phyloP scores from a whole-genome alignment of 148 eudicot species.

The Fagopyrum tataricum region DNA sequence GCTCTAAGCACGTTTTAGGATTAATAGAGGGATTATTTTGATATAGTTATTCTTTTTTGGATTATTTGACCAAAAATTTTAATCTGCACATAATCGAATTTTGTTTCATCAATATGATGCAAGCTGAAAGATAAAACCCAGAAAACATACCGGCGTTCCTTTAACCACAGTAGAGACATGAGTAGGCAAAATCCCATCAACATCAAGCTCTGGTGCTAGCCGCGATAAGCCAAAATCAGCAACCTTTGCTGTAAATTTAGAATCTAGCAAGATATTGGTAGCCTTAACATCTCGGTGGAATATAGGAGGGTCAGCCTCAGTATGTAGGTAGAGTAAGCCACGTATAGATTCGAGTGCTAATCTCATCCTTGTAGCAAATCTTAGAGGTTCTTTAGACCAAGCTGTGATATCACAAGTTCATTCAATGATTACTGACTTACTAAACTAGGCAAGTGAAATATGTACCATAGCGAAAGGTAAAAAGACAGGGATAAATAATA shows the following conservation, averaged over 20 bases:
- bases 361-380: slow-evolving; percentile 46
- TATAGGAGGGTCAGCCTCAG: slow-evolving; percentile 87
- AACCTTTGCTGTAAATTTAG: slow-evolving; percentile 59
- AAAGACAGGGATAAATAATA: neutral
- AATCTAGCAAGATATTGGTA: slow-evolving; percentile 69
- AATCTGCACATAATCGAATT: no score
- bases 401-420: slow-evolving; percentile 27
- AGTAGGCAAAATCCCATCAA: slow-evolving; percentile 47
- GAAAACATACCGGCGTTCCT: slow-evolving; percentile 69
- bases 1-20: no score
- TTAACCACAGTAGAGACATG: slow-evolving; percentile 79
- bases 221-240: slow-evolving; percentile 89
- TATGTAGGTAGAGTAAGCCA: slow-evolving; percentile 81
- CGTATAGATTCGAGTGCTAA: slow-evolving; percentile 64
- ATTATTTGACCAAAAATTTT: no score
- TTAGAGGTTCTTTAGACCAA: slow-evolving; percentile 25
- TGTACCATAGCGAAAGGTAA: neutral
- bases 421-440: neutral
- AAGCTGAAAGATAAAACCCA: no score
- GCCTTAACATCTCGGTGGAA: slow-evolving; percentile 89
- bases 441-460: neutral
- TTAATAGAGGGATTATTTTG: no score
- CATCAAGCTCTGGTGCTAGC: slow-evolving; percentile 69
- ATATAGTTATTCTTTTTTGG: no score
- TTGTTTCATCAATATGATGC: no score